Base-by-base conservation (phyloP, 2,329 filamentous ascomycete species). In the Apiospora koreana region DNA sequence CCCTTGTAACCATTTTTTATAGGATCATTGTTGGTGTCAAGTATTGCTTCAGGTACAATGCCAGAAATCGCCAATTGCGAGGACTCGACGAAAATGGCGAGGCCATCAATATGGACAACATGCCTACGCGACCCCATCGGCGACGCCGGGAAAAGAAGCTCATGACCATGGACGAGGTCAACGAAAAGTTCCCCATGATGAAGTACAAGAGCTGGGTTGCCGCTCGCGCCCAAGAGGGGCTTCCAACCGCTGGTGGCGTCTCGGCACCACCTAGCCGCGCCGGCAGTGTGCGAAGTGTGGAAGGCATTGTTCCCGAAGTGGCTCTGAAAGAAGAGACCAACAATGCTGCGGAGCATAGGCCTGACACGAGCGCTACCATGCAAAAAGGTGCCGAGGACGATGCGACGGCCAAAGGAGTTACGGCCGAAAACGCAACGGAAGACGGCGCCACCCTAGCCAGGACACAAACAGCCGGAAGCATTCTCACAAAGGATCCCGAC, bases 11-110 rank as follows among this genome's bases (percentile, higher is more conserved):
- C 54, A 62, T 64, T 16, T 16, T 67, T 43, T 68, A 68, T 77
- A 99, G 96, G 96, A 99, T 99, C 77, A 99, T 99, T 76, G 96
- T 99, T 72, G 96, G 96, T 75, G 96, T 99, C 72, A 99, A 99
- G 84, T 99, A 99, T 82, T 99, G 96, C 84, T 99, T 99, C 83
- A 89, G 96, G 76, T 98, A 99, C 82, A 98, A 98, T 82, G 95
- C 96, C 75, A 92, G 96, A 71, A 97, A 97, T 79, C 92, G 96
- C 68, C 91, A 92, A 72, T 84, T 94, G 77, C 91, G 94, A 76
- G 76, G 76, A 84, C 88, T 83, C 84, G 93, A 86, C 74, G 93
- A 94, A 76, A 93, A 95, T 75, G 93, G 93, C 79, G 95, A 98
- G 73, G 93, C 93, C 21, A 97, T 99, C 77, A 94, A 94, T 73